Conservation (phyloP, 352 stramenopile genomes). For the Blastocystis sp. region DNA sequence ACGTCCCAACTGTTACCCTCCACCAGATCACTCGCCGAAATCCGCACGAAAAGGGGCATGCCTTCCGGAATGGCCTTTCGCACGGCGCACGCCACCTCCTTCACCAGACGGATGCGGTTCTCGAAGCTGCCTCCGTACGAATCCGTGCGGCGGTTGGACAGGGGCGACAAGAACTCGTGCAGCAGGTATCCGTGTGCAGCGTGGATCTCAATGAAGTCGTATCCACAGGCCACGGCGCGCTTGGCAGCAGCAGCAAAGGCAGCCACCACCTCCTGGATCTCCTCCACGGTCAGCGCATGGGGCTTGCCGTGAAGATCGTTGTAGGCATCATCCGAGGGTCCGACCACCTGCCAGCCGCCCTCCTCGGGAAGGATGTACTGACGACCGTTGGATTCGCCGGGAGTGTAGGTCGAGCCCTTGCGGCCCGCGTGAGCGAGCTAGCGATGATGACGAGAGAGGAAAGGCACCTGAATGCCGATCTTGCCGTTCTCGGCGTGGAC, state of each 20-base stretch:
- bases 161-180: constrained; percentile 70
- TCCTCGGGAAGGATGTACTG: constrained; percentile 4
- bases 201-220: constrained; percentile 72
- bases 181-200: constrained; percentile 71
- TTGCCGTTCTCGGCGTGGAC: constrained; percentile 1
- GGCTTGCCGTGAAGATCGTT: background rate
- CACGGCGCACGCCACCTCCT: constrained; percentile 38
- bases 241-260: constrained; percentile 62
- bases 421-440: constrained; percentile 39
- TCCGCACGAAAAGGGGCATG: constrained; percentile 55
- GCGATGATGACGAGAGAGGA: background rate
- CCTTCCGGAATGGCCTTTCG: constrained; percentile 31
- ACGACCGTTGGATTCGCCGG: constrained; percentile 1
- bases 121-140: constrained; percentile 41
- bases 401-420: constrained; percentile 34
- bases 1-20: constrained; percentile 20
- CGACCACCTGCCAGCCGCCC: constrained; percentile 41
- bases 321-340: background rate
- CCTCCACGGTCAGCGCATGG: constrained; percentile 36
- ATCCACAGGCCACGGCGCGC: constrained; percentile 57
- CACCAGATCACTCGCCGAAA: constrained; percentile 33
- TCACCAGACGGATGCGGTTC: constrained; percentile 57
- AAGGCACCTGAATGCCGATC: constrained; percentile 48
- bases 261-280: constrained; percentile 47
- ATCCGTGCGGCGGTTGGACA: constrained; percentile 68